Evolutionary conservation across 2,329 filamentous ascomycete genomes (phyloP).

Genomic region (Capronia coronata): DNA sequence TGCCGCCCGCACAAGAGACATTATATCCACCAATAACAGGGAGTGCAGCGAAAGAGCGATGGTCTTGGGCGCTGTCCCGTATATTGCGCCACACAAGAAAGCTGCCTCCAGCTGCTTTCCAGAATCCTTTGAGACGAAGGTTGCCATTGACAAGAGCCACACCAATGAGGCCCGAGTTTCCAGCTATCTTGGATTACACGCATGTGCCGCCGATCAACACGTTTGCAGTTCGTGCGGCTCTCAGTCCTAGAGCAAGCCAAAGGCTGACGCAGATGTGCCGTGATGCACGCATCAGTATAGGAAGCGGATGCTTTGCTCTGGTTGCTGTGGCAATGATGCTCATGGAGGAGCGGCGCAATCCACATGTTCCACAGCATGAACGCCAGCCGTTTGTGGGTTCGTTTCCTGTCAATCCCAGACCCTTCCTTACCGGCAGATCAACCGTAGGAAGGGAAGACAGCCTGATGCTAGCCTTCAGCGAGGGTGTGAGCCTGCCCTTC

Average conservation of each 20-base stretch:
- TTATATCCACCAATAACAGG: constrained; percentile 22
- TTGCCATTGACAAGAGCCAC: constrained; percentile 3
- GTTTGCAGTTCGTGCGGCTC: constrained; percentile 11
- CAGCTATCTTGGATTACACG: constrained; percentile 18
- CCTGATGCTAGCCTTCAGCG: constrained; percentile 27
- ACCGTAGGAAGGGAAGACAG: constrained; percentile 24
- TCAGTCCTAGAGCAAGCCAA: constrained; percentile 9
- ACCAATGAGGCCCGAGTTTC: constrained; percentile 13
- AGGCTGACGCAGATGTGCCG: constrained; percentile 22
- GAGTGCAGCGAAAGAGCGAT: constrained; percentile 18
- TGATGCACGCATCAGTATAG: constrained; percentile 19
- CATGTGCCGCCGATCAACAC: constrained; percentile 21
- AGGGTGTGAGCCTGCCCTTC: constrained; percentile 25
- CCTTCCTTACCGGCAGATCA: constrained; percentile 16
- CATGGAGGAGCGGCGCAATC: constrained; percentile 22
- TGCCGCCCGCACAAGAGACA: constrained; percentile 26
- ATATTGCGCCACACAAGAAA: constrained; percentile 23
- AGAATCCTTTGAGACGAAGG: constrained; percentile 21
- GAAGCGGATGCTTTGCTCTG: constrained; percentile 24
- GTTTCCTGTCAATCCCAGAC: constrained; percentile 26
- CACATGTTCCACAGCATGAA: constrained; percentile 11
- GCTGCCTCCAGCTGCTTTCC: constrained; percentile 22
- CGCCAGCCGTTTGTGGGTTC: constrained; percentile 25
- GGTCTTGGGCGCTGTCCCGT: constrained; percentile 24
- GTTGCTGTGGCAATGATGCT: constrained; percentile 27